Evolutionary conservation across 2,329 filamentous ascomycete species (phyloP), one percentile per base, ranked within the genome.

Genomic region (Aspergillus japonicus): DNA sequence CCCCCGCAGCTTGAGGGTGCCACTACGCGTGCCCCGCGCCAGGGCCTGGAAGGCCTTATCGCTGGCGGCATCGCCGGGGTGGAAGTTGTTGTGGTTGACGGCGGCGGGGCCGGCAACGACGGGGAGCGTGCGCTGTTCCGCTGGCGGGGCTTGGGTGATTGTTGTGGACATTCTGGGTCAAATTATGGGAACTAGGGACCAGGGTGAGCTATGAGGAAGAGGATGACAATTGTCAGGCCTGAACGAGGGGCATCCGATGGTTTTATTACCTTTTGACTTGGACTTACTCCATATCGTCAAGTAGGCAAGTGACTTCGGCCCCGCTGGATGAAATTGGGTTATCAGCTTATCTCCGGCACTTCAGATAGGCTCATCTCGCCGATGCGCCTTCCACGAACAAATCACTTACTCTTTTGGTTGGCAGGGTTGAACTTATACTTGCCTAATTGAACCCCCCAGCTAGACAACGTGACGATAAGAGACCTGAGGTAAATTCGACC

Each of bases 11-110:
- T 76, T 77, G 56, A 77, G 63, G 0, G 69, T 72, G 5, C 73
- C 75, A 24, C 70, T 64, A 5, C 73, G 73, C 42, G 72, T 66
- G 24, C 75, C 74, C 14, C 75, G 75, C n/a, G 73, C 75, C 2
- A 70, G 58, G 6, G 71, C 65, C 54, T 77, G 75, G 62, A 75
- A 77, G 23, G 63, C 56, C 21, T 65, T 54, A 63, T 73, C 71
- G 47, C 64, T 66, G 21, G 59, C 63, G 8, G 72, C 69, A 39
- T 53, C 51, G 6, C 42, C 51, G 69, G 60, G 16, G 62, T 54
- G 48, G 71, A 49, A 42, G 54, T 33, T 55, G 23, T 65, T 50
- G 31, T 58, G 51, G 26, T 56, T 35, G 14, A 59, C 7, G 48
- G 65, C 50, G n/a, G 61, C 33, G 14, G 58, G 11, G 47, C 64